These are phyloP conservation scores for Lactuca saligna DNA, from an alignment of 129 eudicot species.

Conservation along the genomic window DNA sequence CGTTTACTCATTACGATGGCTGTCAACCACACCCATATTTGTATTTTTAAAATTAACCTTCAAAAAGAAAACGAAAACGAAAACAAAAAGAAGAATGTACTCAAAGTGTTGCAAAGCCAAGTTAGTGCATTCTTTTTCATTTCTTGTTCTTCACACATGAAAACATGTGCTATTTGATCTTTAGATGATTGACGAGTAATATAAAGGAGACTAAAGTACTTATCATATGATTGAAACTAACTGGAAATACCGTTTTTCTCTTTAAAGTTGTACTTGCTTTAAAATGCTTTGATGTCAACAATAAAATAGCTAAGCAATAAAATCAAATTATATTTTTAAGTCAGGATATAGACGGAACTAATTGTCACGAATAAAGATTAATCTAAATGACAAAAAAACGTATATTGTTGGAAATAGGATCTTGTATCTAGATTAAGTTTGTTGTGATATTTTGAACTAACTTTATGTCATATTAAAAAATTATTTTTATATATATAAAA, in stretches of 20 bases:
- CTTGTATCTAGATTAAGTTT: too few relatives aligned
- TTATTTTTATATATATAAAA: too few relatives aligned
- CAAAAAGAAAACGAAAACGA: too few relatives aligned
- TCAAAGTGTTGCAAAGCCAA: slow-evolving; percentile 16
- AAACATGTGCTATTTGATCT: slow-evolving; percentile 26
- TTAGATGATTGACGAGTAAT: slow-evolving; percentile 14
- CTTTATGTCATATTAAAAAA: too few relatives aligned
- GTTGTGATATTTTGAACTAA: too few relatives aligned
- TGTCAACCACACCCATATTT: too few relatives aligned
- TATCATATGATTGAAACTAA: slow-evolving; percentile 23
- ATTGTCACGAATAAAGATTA: too few relatives aligned
- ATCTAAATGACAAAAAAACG: too few relatives aligned
- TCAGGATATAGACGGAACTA: neutral
- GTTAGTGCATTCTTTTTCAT: slow-evolving; percentile 25
- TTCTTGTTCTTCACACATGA: slow-evolving; percentile 17
- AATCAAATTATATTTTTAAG: neutral
- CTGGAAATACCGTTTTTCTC: slow-evolving; percentile 10
- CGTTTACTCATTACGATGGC: too few relatives aligned
- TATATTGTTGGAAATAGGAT: too few relatives aligned
- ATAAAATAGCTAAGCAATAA: neutral
- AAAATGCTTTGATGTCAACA: slow-evolving; percentile 5
- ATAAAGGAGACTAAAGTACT: slow-evolving; percentile 26
- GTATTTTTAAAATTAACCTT: too few relatives aligned
- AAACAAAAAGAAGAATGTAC: too few relatives aligned
- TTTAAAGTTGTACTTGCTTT: slow-evolving; percentile 21